A percentile compares a stretch with the other conserved stretches of the same genome.
Evolutionary conservation across 164 flowering plant genomes (phyloP).

Genomic region (Taxillus chinensis): DNA sequence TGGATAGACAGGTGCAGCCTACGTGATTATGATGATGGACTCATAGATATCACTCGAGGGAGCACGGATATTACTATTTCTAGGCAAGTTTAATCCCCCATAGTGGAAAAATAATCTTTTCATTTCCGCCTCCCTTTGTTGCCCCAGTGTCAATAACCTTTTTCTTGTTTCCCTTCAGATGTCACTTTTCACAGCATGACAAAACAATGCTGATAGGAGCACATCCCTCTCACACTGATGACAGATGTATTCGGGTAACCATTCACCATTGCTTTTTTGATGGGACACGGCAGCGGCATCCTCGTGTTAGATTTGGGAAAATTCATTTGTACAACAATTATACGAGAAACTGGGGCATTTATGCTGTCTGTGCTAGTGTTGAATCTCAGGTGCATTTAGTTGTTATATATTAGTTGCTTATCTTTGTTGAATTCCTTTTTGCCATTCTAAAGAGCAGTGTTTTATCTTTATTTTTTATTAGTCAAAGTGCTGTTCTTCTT

Average conservation of each 20-base stretch:
- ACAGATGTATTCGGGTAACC: slow-evolving; percentile 71
- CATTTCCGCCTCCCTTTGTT: background rate
- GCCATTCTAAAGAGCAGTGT: background rate
- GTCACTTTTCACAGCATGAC: slow-evolving; percentile 61
- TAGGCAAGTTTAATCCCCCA: slow-evolving; percentile 27
- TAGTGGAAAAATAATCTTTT: background rate
- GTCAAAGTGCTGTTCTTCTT: background rate
- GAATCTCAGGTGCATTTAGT: slow-evolving; percentile 49
- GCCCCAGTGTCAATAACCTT: background rate
- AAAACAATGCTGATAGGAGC: slow-evolving; percentile 86
- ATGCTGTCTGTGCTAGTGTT: slow-evolving; percentile 89
- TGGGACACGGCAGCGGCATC: slow-evolving; percentile 79
- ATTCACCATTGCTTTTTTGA: slow-evolving; percentile 87
- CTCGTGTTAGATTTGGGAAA: slow-evolving; percentile 78
- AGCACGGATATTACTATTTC: slow-evolving; percentile 84
- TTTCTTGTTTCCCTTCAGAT: slow-evolving; percentile 28
- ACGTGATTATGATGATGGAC: slow-evolving; percentile 69
- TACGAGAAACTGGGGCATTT: slow-evolving; percentile 81
- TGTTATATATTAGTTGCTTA: background rate
- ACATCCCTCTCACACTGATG: slow-evolving; percentile 52
- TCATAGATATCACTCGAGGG: slow-evolving; percentile 68
- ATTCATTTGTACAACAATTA: slow-evolving; percentile 84
- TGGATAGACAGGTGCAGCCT: slow-evolving; percentile 95
- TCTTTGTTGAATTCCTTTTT: background rate
- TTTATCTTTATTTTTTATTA: background rate